Base-by-base conservation (phyloP, 768 basidiomycete species). In the Suillus spraguei region DNA sequence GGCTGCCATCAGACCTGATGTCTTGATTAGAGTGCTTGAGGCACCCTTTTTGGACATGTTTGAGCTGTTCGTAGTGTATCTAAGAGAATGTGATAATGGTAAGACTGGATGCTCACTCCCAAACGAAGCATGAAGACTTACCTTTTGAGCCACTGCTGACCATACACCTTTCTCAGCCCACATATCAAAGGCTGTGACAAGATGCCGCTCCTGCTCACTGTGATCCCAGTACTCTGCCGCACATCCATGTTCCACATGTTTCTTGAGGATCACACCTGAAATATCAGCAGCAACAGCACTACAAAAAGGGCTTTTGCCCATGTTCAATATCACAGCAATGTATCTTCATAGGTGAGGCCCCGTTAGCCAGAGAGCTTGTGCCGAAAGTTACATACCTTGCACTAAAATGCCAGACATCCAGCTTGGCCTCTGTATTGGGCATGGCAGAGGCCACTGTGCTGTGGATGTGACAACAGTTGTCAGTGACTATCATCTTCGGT, bases 1-100 rank as follows among this genome's bases (percentile, higher is more conserved):
- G 70, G n/a, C 72, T 74, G 0, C 76, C 69, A 39, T 77, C 71
- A 0, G 70, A 65, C 0, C 69, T 3, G 60, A 46, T 4, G 46
- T 46, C 3, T 46, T 46, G n/a, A n/a, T n/a, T n/a, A 0, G 46
- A 46, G n/a, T 5, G 5, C 46, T 46, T 11, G 2, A 46, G 46
- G 6, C 46, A 46, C 46, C 46, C 46, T 46, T 46, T 46, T 46
- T 11, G 5, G 46, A 46, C 11, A 13, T 46, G 46, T 22, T 46
- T 46, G n/a, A 46, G 46, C 13, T 46, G 46, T 3, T 46, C 46
- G n/a, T 46, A n/a, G 11, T 46, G 46, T 46, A 46, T 11, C 46
- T 46, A 46, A n/a, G n/a, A n/a, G n/a, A n/a, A n/a, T n/a, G n/a
- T n/a, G n/a, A n/a, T n/a, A n/a, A n/a, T n/a, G n/a, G n/a, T n/a